phyloP scores from a whole-genome alignment of 2,329 filamentous ascomycete genomes.

The Mariannaea elegans region DNA sequence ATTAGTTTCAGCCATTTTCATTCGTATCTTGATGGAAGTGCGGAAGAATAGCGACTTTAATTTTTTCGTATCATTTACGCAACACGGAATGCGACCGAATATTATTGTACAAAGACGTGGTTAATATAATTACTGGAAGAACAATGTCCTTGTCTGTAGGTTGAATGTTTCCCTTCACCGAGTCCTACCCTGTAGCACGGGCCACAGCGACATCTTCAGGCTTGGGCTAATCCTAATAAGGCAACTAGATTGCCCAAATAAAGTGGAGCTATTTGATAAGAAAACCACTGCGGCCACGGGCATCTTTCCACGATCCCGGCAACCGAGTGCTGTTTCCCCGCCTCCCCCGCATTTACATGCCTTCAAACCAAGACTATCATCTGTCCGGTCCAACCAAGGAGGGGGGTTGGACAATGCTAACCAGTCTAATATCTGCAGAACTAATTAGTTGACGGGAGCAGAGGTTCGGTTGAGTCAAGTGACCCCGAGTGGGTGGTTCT shows the following conservation, averaged over 20 bases:
- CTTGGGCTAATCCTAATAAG: neutral
- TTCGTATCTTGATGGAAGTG: conserved; percentile 37
- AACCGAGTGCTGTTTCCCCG: neutral
- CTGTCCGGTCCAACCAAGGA: too few species aligned
- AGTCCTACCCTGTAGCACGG: too few species aligned
- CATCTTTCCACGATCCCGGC: neutral
- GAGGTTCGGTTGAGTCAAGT: neutral
- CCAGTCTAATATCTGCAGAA: too few species aligned
- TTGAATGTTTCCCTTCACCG: too few species aligned
- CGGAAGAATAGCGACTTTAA: too few species aligned
- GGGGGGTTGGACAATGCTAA: too few species aligned
- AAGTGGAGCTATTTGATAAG: conserved; percentile 16
- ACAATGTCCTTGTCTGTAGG: too few species aligned
- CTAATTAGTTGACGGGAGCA: neutral
- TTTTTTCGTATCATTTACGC: too few species aligned
- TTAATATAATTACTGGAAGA: too few species aligned
- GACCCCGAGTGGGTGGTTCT: neutral
- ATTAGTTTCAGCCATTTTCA: conserved; percentile 32
- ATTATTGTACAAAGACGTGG: too few species aligned
- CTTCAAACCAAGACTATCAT: neutral
- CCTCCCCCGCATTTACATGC: conserved; percentile 13
- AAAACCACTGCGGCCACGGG: neutral
- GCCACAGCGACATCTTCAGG: too few species aligned
- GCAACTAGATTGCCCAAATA: conserved; percentile 38
- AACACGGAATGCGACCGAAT: too few species aligned